phyloP scores from a whole-genome alignment of 2,329 filamentous ascomycete species.

The Torrubiellomyces zombiae region DNA sequence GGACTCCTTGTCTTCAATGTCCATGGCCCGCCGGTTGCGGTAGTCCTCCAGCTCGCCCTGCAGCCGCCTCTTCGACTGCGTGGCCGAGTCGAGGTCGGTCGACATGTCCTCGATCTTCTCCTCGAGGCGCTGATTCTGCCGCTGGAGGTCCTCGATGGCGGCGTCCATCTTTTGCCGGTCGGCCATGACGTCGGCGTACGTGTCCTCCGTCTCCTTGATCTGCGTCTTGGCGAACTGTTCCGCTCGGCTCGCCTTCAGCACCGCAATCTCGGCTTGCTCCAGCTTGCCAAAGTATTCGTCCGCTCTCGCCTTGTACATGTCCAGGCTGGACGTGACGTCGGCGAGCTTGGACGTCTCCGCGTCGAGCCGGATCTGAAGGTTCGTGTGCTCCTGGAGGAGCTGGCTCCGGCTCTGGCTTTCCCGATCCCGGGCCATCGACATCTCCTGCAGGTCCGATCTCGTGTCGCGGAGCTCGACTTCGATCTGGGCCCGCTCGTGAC shows the following conservation, averaged over 20 bases:
- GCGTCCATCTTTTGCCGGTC: slow-evolving; percentile 83
- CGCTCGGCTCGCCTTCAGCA: slow-evolving; percentile 78
- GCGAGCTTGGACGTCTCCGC: slow-evolving; percentile 71
- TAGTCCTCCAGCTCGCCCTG: slow-evolving; percentile 98
- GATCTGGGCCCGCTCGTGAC: slow-evolving; percentile 59
- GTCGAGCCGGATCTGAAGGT: slow-evolving; percentile 84
- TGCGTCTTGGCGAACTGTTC: slow-evolving; percentile 90
- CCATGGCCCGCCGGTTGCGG: slow-evolving; percentile 82
- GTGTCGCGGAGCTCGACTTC: slow-evolving; percentile 81
- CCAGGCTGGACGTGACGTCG: slow-evolving; percentile 70
- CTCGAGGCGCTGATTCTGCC: slow-evolving; percentile 76
- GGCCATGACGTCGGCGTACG: slow-evolving; percentile 75
- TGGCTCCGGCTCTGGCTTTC: slow-evolving; percentile 78
- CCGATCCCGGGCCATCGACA: slow-evolving; percentile 64
- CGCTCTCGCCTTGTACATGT: slow-evolving; percentile 77
- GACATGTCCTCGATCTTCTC: slow-evolving; percentile 83
- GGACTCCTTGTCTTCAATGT: slow-evolving; percentile 91
- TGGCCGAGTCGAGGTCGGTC: slow-evolving; percentile 69
- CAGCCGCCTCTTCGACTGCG: slow-evolving; percentile 82
- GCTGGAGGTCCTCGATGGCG: slow-evolving; percentile 75
- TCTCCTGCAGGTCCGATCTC: slow-evolving; percentile 68
- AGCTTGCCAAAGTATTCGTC: slow-evolving; percentile 97
- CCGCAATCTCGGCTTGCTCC: slow-evolving; percentile 89
- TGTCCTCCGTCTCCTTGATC: slow-evolving; percentile 80
- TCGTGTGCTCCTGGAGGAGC: slow-evolving; percentile 79